Conservation (phyloP, 192 early-diverging fungal species). For the Phycomyces nitens region DNA sequence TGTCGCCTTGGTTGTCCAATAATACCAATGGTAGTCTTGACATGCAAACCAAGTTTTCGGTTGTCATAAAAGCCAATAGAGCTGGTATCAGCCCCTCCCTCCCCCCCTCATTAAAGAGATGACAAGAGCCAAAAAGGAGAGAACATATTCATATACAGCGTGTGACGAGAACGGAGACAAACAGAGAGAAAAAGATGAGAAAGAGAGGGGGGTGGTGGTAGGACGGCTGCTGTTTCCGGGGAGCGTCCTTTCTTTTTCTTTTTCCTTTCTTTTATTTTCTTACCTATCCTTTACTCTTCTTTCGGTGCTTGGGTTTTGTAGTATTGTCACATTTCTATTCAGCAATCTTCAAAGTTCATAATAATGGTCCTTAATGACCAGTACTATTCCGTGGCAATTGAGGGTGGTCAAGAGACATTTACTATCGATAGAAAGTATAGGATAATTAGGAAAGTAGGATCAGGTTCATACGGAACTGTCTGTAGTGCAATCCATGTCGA, state of each 20-base stretch:
- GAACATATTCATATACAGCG: too few species aligned
- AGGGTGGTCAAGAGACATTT: slow-evolving; percentile 32
- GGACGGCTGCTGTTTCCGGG: too few species aligned
- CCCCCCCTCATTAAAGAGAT: too few species aligned
- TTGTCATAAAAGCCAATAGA: too few species aligned
- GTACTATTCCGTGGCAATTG: slow-evolving; percentile 25
- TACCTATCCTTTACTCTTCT: slow-evolving; percentile 3
- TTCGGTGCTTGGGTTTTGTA: neutral
- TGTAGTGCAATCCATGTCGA: slow-evolving; percentile 49
- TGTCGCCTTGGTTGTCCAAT: too few species aligned
- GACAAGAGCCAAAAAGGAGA: too few species aligned
- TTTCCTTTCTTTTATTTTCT: neutral
- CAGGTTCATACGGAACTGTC: slow-evolving; percentile 88
- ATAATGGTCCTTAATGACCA: slow-evolving; percentile 11
- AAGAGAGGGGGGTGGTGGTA: too few species aligned
- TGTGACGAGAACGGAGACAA: too few species aligned
- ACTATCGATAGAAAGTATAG: slow-evolving; percentile 52
- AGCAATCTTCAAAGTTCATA: neutral
- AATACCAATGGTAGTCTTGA: too few species aligned
- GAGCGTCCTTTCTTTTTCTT: slow-evolving; percentile 3
- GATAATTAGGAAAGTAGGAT: slow-evolving; percentile 79
- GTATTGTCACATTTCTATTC: slow-evolving; percentile 1
- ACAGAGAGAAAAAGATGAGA: neutral
- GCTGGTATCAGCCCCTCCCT: too few species aligned
- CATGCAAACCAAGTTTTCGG: too few species aligned